Percentiles rank a stretch among this genome's conserved stretches.
Conservation (phyloP, 495 filamentous ascomycete genomes). For the Lepraria neglecta region DNA sequence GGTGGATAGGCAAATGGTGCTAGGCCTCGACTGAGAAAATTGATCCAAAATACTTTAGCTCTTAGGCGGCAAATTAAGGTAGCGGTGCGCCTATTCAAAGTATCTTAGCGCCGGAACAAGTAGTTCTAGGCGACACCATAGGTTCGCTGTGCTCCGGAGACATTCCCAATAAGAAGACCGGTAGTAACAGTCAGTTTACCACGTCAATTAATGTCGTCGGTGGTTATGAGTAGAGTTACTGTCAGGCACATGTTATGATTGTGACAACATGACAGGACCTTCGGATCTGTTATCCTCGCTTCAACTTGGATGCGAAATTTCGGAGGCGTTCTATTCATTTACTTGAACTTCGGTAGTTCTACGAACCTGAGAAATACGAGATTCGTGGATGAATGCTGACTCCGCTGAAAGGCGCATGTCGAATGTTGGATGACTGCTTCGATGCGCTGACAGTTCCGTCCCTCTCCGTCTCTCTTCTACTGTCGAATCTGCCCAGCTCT, state of each 20-base stretch:
- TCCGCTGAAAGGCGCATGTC: background rate
- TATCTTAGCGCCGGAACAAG: too few species aligned
- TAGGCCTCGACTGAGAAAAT: background rate
- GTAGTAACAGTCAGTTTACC: too few species aligned
- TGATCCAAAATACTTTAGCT: too few species aligned
- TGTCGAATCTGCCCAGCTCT: background rate
- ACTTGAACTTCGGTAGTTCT: background rate
- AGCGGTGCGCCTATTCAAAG: too few species aligned
- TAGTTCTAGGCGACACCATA: too few species aligned
- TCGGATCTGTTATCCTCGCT: background rate
- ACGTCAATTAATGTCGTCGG: too few species aligned
- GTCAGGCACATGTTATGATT: too few species aligned
- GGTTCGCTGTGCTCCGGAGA: too few species aligned
- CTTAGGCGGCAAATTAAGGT: background rate
- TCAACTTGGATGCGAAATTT: background rate
- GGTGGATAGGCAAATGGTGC: background rate
- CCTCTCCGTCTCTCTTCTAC: background rate
- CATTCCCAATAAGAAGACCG: too few species aligned
- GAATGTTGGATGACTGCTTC: background rate
- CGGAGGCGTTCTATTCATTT: background rate
- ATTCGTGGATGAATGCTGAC: background rate
- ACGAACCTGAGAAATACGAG: background rate
- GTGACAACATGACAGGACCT: too few species aligned
- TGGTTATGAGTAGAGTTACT: too few species aligned
- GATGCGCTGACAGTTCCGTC: background rate